Conservation (phyloP, 2,329 filamentous ascomycete genomes). For the Byssothecium circinans region DNA sequence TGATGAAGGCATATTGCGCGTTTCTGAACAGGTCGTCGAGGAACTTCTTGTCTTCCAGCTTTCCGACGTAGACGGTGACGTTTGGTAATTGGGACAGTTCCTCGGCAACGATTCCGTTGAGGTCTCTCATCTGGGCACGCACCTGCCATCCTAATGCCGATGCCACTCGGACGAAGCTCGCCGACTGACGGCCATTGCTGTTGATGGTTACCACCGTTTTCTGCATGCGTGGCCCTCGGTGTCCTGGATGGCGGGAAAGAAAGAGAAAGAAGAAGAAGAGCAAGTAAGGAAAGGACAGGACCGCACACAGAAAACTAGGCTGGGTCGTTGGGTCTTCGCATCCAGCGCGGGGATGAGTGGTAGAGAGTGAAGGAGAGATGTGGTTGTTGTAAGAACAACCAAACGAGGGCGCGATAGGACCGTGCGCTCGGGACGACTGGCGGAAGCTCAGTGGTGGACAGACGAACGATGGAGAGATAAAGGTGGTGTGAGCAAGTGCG, state of each 20-base stretch:
- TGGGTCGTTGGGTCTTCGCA: slow-evolving; percentile 12
- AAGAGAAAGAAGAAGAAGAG: slow-evolving; percentile 4
- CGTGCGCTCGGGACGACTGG: slow-evolving; percentile 11
- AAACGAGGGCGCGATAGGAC: slow-evolving; percentile 19
- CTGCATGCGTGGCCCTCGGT: slow-evolving; percentile 38
- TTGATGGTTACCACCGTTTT: slow-evolving; percentile 90
- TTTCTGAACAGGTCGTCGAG: slow-evolving; percentile 79
- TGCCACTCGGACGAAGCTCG: slow-evolving; percentile 90
- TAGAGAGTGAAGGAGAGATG: slow-evolving; percentile 11
- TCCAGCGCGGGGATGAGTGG: slow-evolving; percentile 14
- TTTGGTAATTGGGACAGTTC: slow-evolving; percentile 83
- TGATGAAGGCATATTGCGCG: slow-evolving; percentile 90
- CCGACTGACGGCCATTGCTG: slow-evolving; percentile 91
- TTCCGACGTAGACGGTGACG: slow-evolving; percentile 70
- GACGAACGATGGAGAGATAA: slow-evolving; percentile 23
- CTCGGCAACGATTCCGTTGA: slow-evolving; percentile 82
- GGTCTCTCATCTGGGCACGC: slow-evolving; percentile 84
- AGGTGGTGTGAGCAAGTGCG: slow-evolving; percentile 24
- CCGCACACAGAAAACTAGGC: background rate
- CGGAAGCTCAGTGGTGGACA: slow-evolving; percentile 13
- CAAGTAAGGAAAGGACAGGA: background rate
- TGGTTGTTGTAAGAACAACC: slow-evolving; percentile 4
- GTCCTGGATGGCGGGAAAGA: slow-evolving; percentile 1
- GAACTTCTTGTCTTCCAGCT: slow-evolving; percentile 71
- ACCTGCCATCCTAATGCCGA: slow-evolving; percentile 92